A percentile compares a stretch with the other conserved stretches of the same genome.
Evolutionary conservation across 495 filamentous ascomycete genomes (phyloP).

Genomic region (Podospora didyma): DNA sequence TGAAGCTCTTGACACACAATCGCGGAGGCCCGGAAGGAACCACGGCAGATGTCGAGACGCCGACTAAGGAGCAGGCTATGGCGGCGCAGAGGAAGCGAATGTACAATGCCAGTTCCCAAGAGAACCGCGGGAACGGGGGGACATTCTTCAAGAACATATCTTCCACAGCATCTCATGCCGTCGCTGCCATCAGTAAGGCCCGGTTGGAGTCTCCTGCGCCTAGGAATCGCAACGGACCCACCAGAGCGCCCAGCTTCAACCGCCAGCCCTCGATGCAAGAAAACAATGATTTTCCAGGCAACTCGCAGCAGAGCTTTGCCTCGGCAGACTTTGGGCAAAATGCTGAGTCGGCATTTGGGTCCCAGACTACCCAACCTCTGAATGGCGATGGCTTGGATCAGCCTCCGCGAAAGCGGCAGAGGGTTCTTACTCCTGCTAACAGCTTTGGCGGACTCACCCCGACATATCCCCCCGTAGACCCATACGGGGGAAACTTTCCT

Average conservation of each 20-base stretch:
- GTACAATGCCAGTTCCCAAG: slow-evolving; percentile 67
- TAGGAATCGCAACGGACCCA: slow-evolving; percentile 47
- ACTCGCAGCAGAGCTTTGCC: slow-evolving; percentile 47
- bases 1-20: slow-evolving; percentile 84
- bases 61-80: slow-evolving; percentile 99
- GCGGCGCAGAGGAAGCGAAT: slow-evolving; percentile 90
- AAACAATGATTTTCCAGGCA: slow-evolving; percentile 36
- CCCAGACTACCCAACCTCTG: slow-evolving; percentile 37
- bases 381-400: slow-evolving; percentile 57
- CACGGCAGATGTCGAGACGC: slow-evolving; percentile 70
- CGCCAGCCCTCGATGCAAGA: slow-evolving; percentile 62
- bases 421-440: slow-evolving; percentile 41
- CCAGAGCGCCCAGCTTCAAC: slow-evolving; percentile 49
- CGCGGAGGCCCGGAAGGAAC: slow-evolving; percentile 73
- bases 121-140: slow-evolving; percentile 64
- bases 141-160: slow-evolving; percentile 98
- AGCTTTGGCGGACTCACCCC: slow-evolving; percentile 43
- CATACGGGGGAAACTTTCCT: slow-evolving; percentile 40
- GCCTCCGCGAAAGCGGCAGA: slow-evolving; percentile 78
- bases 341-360: slow-evolving; percentile 40
- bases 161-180: slow-evolving; percentile 81
- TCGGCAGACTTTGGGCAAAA: slow-evolving; percentile 41
- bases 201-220: slow-evolving; percentile 83
- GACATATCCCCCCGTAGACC: slow-evolving; percentile 46
- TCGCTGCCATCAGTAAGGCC: slow-evolving; percentile 93